Conservation (phyloP, 345 rosid genomes). For the Excoecaria cochinchinensis region DNA sequence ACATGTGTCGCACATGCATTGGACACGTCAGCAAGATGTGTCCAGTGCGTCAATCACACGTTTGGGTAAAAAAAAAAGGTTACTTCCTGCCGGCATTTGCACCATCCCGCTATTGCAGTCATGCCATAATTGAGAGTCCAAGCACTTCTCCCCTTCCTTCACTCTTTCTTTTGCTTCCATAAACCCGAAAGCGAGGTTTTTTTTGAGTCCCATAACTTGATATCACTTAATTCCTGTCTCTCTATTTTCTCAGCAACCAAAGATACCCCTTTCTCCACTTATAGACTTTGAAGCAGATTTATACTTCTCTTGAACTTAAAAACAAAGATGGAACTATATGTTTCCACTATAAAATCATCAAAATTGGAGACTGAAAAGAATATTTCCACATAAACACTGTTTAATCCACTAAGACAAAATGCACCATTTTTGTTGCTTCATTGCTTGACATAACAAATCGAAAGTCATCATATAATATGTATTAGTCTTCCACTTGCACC, state of each 20-base stretch:
- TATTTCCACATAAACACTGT: background rate
- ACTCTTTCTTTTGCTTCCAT: constrained; percentile 61
- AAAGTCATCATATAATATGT: background rate
- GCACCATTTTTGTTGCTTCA: background rate
- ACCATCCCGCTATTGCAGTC: constrained; percentile 35
- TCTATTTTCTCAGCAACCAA: constrained; percentile 10
- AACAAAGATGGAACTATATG: background rate
- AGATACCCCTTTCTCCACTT: background rate
- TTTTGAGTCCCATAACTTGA: background rate
- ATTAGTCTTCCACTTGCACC: background rate
- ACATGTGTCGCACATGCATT: no score
- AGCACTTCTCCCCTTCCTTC: constrained; percentile 31
- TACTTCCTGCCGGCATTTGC: constrained; percentile 32
- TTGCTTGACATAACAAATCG: background rate
- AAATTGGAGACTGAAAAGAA: background rate
- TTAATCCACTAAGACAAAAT: background rate
- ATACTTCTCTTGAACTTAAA: constrained; percentile 1
- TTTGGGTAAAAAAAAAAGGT: no score
- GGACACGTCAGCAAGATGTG: no score
- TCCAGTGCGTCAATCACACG: no score
- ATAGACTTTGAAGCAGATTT: background rate
- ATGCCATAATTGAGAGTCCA: constrained; percentile 34
- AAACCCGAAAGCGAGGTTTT: background rate
- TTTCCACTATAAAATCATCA: background rate
- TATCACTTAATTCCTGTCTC: background rate